Evolutionary conservation across 495 filamentous ascomycete species (phyloP), one percentile per base, ranked within the genome.

Genomic region (Tuber borchii): DNA sequence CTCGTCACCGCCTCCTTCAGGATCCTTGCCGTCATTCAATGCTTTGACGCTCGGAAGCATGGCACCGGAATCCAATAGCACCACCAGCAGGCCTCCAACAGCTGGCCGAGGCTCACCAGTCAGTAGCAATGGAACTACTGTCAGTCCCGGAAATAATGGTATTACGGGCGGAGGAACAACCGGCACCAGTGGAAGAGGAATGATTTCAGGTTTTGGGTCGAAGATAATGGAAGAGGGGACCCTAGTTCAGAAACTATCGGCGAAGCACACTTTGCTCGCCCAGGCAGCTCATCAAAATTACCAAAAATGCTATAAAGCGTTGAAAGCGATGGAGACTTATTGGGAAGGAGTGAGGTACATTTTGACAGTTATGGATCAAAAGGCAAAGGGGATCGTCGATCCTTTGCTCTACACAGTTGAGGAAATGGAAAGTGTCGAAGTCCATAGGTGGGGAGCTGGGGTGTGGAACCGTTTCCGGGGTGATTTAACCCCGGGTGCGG

Each of bases 311-410:
- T 93, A 93, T 78, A 92, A 93, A 80, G 91, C 92, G 3, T 82
- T 96, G 31, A 89, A 92, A 79, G 88, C 91, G 71, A 84, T 95
- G 44, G 89, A 94, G 74, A 86, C 88, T 3, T 94, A 94, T 81
- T 96, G 93, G 93, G 90, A 90, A 73, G 93, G 93, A 2, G 91
- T 92, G n/a, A 88, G 90, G 71, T 96, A 96, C 83, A 96, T 96
- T 51, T 85, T 96, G 31, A 93, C 90, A 2, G 92, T 92, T 2
- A 84, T 96, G n/a, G 91, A 96, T 81, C 92, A 94, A 79, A 94
- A 93, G 82, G 90, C 92, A 20, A 92, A 93, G 80, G 93, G 93
- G 22, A 91, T 93, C 71, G 91, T 90, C 77, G 92, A 96, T 82
- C 93, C 92, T 19, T 87, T 95, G 73, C 88, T 93, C 1, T 94